Percentiles rank a stretch among this genome's conserved stretches.
phyloP scores from a whole-genome alignment of 177 flowering plant species.

The Vitis hybrid region DNA sequence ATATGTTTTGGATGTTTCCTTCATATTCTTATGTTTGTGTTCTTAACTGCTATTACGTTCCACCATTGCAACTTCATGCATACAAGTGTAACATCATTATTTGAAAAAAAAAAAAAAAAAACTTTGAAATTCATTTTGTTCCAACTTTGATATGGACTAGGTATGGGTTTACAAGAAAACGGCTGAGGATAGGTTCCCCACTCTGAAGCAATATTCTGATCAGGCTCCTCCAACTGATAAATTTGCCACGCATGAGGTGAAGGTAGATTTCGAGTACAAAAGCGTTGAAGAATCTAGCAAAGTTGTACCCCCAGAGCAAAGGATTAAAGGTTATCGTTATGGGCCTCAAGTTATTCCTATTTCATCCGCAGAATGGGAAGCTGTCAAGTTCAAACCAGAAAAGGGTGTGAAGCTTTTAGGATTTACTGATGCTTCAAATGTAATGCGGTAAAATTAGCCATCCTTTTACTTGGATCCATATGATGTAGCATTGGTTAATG shows the following conservation, averaged over 20 bases:
- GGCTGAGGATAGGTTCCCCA: constrained; percentile 84
- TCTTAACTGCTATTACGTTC: no score
- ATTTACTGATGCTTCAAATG: constrained; percentile 82
- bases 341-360: constrained; percentile 97
- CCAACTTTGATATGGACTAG: constrained; percentile 31
- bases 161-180: constrained; percentile 98
- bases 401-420: constrained; percentile 91
- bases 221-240: constrained; percentile 82
- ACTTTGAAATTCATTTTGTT: constrained; percentile 6
- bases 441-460: constrained; percentile 59
- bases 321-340: constrained; percentile 91
- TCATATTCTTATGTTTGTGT: no score
- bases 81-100: no score
- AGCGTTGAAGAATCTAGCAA: constrained; percentile 54
- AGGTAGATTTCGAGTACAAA: constrained; percentile 86
- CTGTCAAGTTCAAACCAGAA: constrained; percentile 90
- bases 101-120: no score
- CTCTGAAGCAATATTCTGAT: constrained; percentile 85
- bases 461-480: constrained; percentile 13
- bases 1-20: no score
- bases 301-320: constrained; percentile 90
- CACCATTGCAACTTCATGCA: no score
- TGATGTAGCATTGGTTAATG: neutral
- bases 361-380: constrained; percentile 80
- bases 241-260: constrained; percentile 89